Percentiles rank a stretch among this genome's conserved stretches.
Evolutionary conservation across 805 yeast species (phyloP).

Genomic region (Grigorovia transvaalensis): DNA sequence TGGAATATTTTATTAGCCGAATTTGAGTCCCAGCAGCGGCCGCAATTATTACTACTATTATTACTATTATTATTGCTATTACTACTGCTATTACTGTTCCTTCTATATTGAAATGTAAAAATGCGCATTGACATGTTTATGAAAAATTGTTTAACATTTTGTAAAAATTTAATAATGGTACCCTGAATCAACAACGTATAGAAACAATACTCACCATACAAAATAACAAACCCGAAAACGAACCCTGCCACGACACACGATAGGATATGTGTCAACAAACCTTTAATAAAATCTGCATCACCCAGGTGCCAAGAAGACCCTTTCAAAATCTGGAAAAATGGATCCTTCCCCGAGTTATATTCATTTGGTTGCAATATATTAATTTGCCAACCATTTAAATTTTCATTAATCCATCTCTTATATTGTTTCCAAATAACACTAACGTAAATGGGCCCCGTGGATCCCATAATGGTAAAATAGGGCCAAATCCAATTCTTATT

Average conservation of each 20-base stretch:
- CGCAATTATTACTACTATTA: too few species aligned
- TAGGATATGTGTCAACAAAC: slow-evolving; percentile 60
- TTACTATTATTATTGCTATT: neutral
- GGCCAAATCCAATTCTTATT: slow-evolving; percentile 75
- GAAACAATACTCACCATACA: slow-evolving; percentile 37
- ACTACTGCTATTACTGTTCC: neutral
- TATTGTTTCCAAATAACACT: slow-evolving; percentile 80
- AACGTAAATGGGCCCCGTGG: slow-evolving; percentile 83
- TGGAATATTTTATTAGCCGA: neutral
- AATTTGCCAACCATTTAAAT: slow-evolving; percentile 30
- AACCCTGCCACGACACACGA: slow-evolving; percentile 64
- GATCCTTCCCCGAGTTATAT: slow-evolving; percentile 46
- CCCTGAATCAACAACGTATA: slow-evolving; percentile 13
- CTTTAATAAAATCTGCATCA: slow-evolving; percentile 70
- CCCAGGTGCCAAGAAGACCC: slow-evolving; percentile 91
- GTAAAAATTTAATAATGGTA: neutral
- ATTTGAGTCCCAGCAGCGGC: neutral
- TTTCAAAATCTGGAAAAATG: slow-evolving; percentile 61
- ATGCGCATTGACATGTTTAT: neutral
- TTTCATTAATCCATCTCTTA: slow-evolving; percentile 54
- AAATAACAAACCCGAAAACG: slow-evolving; percentile 37
- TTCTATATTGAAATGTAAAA: neutral
- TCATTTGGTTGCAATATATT: slow-evolving; percentile 60
- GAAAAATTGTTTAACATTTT: neutral
- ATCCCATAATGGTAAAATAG: slow-evolving; percentile 82